phyloP scores from a whole-genome alignment of 352 stramenopile genomes.

The Phytophthora nicotianae region DNA sequence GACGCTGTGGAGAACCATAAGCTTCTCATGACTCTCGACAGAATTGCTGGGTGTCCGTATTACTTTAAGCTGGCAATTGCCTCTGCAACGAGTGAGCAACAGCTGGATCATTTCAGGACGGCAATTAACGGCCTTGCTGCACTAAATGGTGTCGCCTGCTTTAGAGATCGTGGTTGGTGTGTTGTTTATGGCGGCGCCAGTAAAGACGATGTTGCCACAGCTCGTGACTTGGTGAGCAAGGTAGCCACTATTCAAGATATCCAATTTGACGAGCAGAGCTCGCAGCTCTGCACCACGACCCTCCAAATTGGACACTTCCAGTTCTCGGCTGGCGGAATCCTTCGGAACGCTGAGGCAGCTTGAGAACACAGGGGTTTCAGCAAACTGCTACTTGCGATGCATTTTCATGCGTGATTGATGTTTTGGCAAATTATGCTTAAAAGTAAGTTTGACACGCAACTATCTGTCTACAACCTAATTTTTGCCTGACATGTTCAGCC shows the following conservation, averaged over 20 bases:
- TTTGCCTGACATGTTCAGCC: too few relatives aligned
- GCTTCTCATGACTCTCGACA: conserved; percentile 5
- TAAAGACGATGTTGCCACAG: conserved; percentile 9
- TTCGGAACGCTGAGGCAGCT: conserved; percentile 4
- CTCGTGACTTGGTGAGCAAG: neutral
- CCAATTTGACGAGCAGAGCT: conserved; percentile 5
- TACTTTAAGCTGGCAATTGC: conserved; percentile 7
- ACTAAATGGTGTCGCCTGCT: conserved; percentile 14
- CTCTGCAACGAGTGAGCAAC: neutral
- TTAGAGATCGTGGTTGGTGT: neutral
- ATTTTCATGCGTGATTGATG: neutral
- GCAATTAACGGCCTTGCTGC: neutral
- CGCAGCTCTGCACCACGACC: conserved; percentile 3
- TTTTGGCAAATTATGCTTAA: too few relatives aligned
- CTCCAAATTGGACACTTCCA: conserved; percentile 8
- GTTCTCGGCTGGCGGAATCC: conserved; percentile 14
- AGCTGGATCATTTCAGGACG: conserved; percentile 7
- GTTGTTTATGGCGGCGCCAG: conserved; percentile 12
- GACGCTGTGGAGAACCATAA: conserved; percentile 7
- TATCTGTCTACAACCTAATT: too few relatives aligned
- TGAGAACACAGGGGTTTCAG: neutral
- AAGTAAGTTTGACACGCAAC: too few relatives aligned
- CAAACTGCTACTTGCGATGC: neutral
- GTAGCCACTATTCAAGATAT: neutral
- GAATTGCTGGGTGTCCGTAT: conserved; percentile 5